phyloP scores from a whole-genome alignment of 352 stramenopile species.

The Globisporangium paddicum region DNA sequence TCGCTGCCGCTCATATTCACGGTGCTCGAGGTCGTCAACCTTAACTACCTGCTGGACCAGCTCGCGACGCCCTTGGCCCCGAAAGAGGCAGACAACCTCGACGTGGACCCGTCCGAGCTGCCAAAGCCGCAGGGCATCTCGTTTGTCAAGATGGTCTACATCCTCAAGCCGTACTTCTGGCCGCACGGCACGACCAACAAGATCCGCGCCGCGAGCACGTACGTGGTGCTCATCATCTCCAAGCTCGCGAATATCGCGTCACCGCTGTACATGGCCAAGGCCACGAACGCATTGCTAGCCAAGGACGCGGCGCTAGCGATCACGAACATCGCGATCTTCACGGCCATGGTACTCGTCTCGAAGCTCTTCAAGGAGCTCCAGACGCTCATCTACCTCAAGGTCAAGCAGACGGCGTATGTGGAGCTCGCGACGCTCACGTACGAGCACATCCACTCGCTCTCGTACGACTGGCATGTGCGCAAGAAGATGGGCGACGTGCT shows the following conservation, averaged over 20 bases:
- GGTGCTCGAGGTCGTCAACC: slow-evolving; percentile 76
- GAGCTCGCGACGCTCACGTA: slow-evolving; percentile 96
- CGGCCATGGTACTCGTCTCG: slow-evolving; percentile 74
- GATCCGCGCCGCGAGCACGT: slow-evolving; percentile 87
- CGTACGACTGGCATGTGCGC: slow-evolving; percentile 97
- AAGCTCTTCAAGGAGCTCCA: slow-evolving; percentile 95
- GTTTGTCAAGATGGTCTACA: slow-evolving; percentile 81
- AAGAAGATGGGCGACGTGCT: slow-evolving; percentile 98
- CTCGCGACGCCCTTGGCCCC: slow-evolving; percentile 25
- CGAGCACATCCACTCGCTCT: slow-evolving; percentile 94
- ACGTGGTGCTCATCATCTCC: slow-evolving; percentile 88
- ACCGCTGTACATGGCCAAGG: slow-evolving; percentile 92
- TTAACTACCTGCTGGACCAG: slow-evolving; percentile 61
- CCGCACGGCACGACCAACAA: slow-evolving; percentile 67
- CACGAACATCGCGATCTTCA: slow-evolving; percentile 72
- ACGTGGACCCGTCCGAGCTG: slow-evolving; percentile 20
- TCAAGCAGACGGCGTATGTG: slow-evolving; percentile 98
- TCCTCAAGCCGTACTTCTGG: slow-evolving; percentile 87
- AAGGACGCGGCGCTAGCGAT: slow-evolving; percentile 47
- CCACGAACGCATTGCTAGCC: slow-evolving; percentile 88
- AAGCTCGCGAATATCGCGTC: slow-evolving; percentile 92
- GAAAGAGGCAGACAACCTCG: slow-evolving; percentile 21
- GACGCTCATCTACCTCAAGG: slow-evolving; percentile 91
- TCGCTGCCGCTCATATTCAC: slow-evolving; percentile 83
- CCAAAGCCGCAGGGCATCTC: slow-evolving; percentile 54